Percentiles rank a stretch among this genome's conserved stretches.
phyloP scores from a whole-genome alignment of 768 basidiomycete genomes.

The Naematelia aurantialba region DNA sequence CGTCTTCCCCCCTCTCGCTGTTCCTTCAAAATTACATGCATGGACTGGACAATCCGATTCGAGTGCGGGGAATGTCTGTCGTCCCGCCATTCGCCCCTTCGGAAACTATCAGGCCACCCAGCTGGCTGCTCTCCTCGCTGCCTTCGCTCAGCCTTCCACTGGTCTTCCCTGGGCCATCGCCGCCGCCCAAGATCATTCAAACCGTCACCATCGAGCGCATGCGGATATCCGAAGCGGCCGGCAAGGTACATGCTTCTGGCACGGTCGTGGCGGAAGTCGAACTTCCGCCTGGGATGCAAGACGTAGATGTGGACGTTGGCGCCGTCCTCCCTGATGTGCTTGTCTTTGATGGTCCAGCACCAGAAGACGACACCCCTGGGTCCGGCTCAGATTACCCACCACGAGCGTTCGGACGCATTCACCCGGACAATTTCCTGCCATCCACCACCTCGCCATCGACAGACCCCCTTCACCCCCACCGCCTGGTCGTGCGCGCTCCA shows the following conservation, averaged over 20 bases:
- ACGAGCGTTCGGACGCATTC: conserved; percentile 49
- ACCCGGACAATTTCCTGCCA: conserved; percentile 61
- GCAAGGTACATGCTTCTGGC: conserved; percentile 44
- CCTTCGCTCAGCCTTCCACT: conserved; percentile 34
- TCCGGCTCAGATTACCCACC: conserved; percentile 39
- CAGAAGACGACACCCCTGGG: conserved; percentile 20
- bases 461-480: conserved; percentile 21
- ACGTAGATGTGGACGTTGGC: conserved; percentile 59
- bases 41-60: conserved; percentile 41
- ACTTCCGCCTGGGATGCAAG: conserved; percentile 66
- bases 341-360: conserved; percentile 43
- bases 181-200: conserved; percentile 42
- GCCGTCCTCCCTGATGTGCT: conserved; percentile 53
- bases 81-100: conserved; percentile 24
- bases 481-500: conserved; percentile 41
- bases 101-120: background rate
- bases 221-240: conserved; percentile 40
- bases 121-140: conserved; percentile 34
- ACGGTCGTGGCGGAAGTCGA: conserved; percentile 41
- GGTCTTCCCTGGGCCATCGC: conserved; percentile 43
- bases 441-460: conserved; percentile 39
- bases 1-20: conserved; percentile 29
- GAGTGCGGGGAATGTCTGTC: conserved; percentile 30
- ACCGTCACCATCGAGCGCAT: conserved; percentile 47
- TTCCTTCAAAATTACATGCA: conserved; percentile 46